phyloP scores from a whole-genome alignment of 169 alveolate species.

The Plasmodium adleri region DNA sequence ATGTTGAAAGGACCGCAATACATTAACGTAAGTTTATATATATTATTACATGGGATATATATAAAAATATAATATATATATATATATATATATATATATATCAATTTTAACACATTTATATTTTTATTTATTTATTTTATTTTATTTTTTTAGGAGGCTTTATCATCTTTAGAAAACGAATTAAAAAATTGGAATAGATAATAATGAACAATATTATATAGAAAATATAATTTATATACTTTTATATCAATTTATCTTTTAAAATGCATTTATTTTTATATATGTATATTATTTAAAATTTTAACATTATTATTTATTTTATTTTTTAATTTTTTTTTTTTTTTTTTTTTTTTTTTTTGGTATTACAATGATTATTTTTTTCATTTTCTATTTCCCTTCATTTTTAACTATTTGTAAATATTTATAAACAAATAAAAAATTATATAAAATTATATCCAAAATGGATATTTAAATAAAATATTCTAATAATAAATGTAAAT shows the following conservation, averaged over 20 bases:
- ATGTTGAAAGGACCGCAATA: constrained; percentile 72
- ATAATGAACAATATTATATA: no score
- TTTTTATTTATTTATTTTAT: constrained; percentile 12
- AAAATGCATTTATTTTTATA: no score
- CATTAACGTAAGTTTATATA: constrained; percentile 44
- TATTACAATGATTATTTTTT: no score
- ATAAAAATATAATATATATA: neutral
- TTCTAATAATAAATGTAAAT: no score
- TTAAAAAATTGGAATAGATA: constrained; percentile 45
- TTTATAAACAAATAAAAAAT: no score
- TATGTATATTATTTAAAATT: no score
- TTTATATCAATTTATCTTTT: no score
- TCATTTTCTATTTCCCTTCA: no score
- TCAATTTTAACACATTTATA: neutral
- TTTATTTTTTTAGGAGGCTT: constrained; percentile 52
- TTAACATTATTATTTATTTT: neutral
- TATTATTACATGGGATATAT: neutral
- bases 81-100: neutral
- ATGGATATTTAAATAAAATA: no score
- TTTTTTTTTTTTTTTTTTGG: neutral
- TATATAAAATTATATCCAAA: no score
- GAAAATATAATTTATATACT: no score
- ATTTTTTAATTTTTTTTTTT: neutral
- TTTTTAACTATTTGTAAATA: no score
- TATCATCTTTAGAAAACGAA: constrained; percentile 55